Evolutionary conservation across 2,329 filamentous ascomycete species (phyloP).

Genomic region (Cytospora piceae): DNA sequence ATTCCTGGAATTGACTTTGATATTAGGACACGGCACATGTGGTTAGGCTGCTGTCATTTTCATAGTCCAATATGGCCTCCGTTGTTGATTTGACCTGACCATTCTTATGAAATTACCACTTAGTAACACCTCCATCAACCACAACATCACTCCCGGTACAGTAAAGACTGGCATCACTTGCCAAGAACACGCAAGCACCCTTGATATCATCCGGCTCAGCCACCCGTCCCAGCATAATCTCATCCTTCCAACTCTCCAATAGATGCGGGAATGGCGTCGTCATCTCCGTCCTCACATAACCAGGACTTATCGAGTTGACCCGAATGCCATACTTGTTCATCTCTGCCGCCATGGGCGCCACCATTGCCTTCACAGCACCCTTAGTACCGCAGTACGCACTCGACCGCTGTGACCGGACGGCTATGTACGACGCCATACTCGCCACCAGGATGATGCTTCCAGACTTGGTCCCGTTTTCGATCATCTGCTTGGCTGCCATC

Average conservation of each 20-base stretch:
- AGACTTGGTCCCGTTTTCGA: constrained; percentile 51
- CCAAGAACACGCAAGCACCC: constrained; percentile 52
- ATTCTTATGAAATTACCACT: constrained; percentile 38
- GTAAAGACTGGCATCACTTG: constrained; percentile 50
- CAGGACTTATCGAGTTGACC: constrained; percentile 47
- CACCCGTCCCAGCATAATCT: constrained; percentile 52
- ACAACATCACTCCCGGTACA: constrained; percentile 49
- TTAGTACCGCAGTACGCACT: constrained; percentile 53
- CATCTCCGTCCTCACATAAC: constrained; percentile 44
- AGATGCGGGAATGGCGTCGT: constrained; percentile 48
- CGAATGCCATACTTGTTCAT: constrained; percentile 44
- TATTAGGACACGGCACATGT: no score
- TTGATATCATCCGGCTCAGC: constrained; percentile 55
- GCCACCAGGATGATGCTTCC: constrained; percentile 59
- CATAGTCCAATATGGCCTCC: no score
- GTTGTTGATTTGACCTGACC: neutral
- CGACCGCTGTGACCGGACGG: constrained; percentile 52
- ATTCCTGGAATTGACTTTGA: no score
- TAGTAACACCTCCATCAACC: constrained; percentile 49
- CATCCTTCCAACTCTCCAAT: constrained; percentile 52
- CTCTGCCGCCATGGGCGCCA: constrained; percentile 51
- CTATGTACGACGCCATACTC: constrained; percentile 56
- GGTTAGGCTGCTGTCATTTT: no score
- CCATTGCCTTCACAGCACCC: constrained; percentile 51
- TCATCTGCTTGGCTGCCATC: constrained; percentile 54